Evolutionary conservation across 164 flowering plant genomes (phyloP), one percentile per base, ranked within the genome.

Genomic region (Warburgia ugandensis): DNA sequence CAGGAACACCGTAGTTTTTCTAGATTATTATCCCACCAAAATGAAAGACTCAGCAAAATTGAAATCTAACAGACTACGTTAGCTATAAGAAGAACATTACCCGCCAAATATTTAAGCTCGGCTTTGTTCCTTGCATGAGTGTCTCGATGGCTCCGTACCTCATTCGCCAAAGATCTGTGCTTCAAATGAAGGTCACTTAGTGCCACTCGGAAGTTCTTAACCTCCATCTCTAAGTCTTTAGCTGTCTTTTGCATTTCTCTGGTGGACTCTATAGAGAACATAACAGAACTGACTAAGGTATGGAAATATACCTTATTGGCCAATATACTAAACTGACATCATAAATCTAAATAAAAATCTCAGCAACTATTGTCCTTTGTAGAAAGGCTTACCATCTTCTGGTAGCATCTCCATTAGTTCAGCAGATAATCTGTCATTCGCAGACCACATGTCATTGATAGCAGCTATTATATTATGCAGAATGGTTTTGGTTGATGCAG

Each of bases 61-160:
- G n/a, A n/a, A n/a, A 42, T 20, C 35, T 16, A 36, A 25, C 25
- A 25, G 22, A 54, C 6, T 4, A 2, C 11, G 20, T 1, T 2
- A 17, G 6, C 17, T 38, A 32, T 29, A 29, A 17, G 17, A 43
- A 56, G 33, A 25, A 42, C 53, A 20, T 55, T 86, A 92, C 99
- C 91, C 68, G 61, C 68, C 58, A 92, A 63, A 50, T 58, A 65
- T 62, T 67, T 73, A 45, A 78, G 58, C 61, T 74, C 83, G 47
- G 83, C 79, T 69, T 85, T 88, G 56, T 76, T 74, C 62, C 76
- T 83, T 23, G 83, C 84, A 70, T 82, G 71, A 37, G 39, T 56
- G 55, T 77, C 94, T 50, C 61, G 67, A 56, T 59, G 70, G 27
- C 23, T 66, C 56, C 69, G 84, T 49, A 88, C 43, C 55, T 83